Evolutionary conservation across 2,329 filamentous ascomycete genomes (phyloP), one percentile per base, ranked within the genome.

Genomic region (Apiospora phragmitis): DNA sequence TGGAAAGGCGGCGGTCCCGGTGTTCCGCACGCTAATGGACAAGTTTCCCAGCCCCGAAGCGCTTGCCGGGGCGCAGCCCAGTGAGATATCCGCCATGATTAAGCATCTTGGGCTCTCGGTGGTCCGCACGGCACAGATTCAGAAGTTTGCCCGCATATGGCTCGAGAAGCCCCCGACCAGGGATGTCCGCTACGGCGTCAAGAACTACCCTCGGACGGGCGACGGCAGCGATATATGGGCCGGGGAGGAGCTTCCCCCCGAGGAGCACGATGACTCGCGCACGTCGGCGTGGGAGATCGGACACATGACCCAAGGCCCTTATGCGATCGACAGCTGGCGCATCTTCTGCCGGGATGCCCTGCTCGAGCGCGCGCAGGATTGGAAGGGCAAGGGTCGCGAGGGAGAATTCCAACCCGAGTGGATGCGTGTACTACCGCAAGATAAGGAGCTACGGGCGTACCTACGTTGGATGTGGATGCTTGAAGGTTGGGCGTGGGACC

Each of bases 391-490:
- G 76, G 78, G 88, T 74, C 73, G 82, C 76, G 74, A 82, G 77
- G 72, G 80, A 68, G 83, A 85, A 18, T 94, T 95, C 77, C 91
- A 94, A 75, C 93, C 94, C 0, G 95, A 98, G 80, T 98, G 95
- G 95, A 96, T 94, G 87, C 88, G 93, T 3, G 94, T 97, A 0
- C 79, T 92, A 6, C 68, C 68, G 35, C 83, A 86, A 59, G 95
- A 98, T 80, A 98, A 97, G 81, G 95, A 98, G 80, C 83, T 98
- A n/a, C 87, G 93, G 59, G 94, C 94, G 0, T 97, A 91, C 81
- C 81, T 98, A 77, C 87, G 92, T 49, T 98, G 95, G 94, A 93
- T 94, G 89, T 97, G 95, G 94, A 88, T 96, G 82, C 90, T 91
- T 65, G 93, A 97, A 76, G 94, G 94, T 0, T 95, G 91, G 88